A percentile compares a stretch with the other conserved stretches of the same genome.
phyloP scores from a whole-genome alignment of 345 rosid genomes.

The Eucalyptus pumila region DNA sequence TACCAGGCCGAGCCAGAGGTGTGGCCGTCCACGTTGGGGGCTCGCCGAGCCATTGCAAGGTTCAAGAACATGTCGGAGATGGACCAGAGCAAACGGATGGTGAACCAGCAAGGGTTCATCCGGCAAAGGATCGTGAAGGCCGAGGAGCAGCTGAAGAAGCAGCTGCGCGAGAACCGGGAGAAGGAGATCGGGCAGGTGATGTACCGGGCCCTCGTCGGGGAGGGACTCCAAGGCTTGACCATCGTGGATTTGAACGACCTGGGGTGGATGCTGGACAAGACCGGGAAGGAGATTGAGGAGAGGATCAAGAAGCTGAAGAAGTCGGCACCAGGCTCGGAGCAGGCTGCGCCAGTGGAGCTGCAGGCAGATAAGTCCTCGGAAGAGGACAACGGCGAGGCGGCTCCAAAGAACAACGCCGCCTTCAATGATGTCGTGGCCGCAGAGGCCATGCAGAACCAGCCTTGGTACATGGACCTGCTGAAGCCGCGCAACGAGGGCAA shows the following conservation, averaged over 20 bases:
- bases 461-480: slow-evolving; percentile 1
- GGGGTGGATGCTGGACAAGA: neutral
- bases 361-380: neutral
- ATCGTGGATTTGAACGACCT: neutral
- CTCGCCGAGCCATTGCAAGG: neutral
- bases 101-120: slow-evolving; percentile 29
- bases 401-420: neutral
- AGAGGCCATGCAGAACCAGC: neutral
- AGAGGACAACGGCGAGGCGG: neutral
- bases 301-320: neutral
- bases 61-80: slow-evolving; percentile 17
- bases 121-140: slow-evolving; percentile 16
- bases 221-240: neutral
- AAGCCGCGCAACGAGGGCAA: neutral
- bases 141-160: slow-evolving; percentile 17
- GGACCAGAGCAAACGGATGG: slow-evolving; percentile 35
- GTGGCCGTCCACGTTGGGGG: slow-evolving; percentile 22
- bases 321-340: neutral
- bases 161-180: slow-evolving; percentile 2
- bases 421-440: neutral
- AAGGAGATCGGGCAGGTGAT: slow-evolving; percentile 5
- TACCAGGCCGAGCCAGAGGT: slow-evolving; percentile 18
- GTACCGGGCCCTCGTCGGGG: neutral
- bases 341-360: neutral
- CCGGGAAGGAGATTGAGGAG: neutral